A percentile compares a stretch with the other conserved stretches of the same genome.
Evolutionary conservation across 257 asterid genomes (phyloP).

Genomic region (Cruciata laevipes): DNA sequence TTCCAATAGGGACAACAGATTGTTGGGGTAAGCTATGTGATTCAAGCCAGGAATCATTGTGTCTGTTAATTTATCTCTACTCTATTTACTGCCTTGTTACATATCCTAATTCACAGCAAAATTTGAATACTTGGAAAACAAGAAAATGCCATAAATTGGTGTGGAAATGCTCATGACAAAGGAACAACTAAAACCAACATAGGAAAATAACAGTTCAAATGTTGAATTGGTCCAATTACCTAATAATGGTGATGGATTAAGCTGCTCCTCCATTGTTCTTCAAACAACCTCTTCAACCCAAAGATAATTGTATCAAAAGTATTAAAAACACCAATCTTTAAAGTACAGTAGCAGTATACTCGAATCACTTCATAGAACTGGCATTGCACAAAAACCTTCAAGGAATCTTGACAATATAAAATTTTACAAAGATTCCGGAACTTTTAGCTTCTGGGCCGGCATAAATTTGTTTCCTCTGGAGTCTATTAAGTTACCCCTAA

Average conservation of each 20-base stretch:
- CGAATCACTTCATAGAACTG: not conserved
- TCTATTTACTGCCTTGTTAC: not conserved
- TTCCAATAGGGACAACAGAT: not conserved
- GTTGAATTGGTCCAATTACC: conserved; percentile 34
- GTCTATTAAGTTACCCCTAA: not conserved
- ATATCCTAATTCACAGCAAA: not conserved
- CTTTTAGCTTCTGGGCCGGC: not conserved
- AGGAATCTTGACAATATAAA: not conserved
- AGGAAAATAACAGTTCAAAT: not conserved
- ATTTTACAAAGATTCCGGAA: conserved; percentile 32
- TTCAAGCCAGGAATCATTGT: not conserved
- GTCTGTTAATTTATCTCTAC: not conserved
- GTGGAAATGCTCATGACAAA: conserved; percentile 4
- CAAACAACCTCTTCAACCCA: conserved; percentile 15
- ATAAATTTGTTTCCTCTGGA: no score
- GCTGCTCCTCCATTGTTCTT: conserved; percentile 52
- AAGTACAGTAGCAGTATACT: not conserved
- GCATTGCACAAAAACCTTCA: not conserved
- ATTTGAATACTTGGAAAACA: not conserved
- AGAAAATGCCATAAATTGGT: not conserved
- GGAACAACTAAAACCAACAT: not conserved
- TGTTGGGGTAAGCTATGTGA: not conserved
- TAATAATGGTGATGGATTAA: conserved; percentile 20
- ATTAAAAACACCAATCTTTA: not conserved
- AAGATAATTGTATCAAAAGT: no score